These are phyloP conservation scores for Metschnikowia hibisci DNA, from an alignment of 805 yeast genomes.

Conservation along the genomic window DNA sequence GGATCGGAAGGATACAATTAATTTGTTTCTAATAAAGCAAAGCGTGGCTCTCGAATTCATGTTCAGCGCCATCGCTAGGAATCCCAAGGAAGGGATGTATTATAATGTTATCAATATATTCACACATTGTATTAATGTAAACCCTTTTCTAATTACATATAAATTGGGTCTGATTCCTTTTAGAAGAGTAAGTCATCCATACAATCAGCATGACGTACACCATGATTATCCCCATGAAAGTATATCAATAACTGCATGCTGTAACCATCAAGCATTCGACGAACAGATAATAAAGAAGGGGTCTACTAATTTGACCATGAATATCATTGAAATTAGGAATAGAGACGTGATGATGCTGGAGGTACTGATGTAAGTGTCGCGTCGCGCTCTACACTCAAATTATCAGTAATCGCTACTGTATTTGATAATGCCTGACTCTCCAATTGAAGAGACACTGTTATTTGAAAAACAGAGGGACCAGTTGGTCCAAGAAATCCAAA, in stretches of 20 bases:
- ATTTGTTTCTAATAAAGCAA: not conserved
- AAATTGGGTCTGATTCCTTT: too few species aligned
- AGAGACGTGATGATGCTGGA: not conserved
- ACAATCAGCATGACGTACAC: too few species aligned
- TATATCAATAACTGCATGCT: too few species aligned
- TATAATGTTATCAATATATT: slow-evolving; percentile 4
- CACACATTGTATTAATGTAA: not conserved
- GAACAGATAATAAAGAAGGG: too few species aligned
- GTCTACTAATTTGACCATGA: too few species aligned
- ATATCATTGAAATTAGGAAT: too few species aligned
- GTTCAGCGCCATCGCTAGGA: not conserved
- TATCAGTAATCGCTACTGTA: not conserved
- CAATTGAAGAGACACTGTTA: slow-evolving; percentile 2
- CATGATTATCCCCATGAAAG: too few species aligned
- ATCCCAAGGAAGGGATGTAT: slow-evolving; percentile 4
- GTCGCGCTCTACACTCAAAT: not conserved
- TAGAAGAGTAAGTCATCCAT: too few species aligned
- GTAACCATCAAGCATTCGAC: too few species aligned
- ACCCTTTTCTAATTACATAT: too few species aligned
- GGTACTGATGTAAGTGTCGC: slow-evolving; percentile 1
- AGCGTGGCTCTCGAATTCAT: not conserved
- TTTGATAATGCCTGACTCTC: slow-evolving; percentile 1
- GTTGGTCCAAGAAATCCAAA: slow-evolving; percentile 53
- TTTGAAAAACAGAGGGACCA: slow-evolving; percentile 60
- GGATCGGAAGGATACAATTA: not conserved